Percentiles rank a stretch among this genome's conserved stretches.
phyloP scores from a whole-genome alignment of 768 basidiomycete species.

The Auricularia heimuer region DNA sequence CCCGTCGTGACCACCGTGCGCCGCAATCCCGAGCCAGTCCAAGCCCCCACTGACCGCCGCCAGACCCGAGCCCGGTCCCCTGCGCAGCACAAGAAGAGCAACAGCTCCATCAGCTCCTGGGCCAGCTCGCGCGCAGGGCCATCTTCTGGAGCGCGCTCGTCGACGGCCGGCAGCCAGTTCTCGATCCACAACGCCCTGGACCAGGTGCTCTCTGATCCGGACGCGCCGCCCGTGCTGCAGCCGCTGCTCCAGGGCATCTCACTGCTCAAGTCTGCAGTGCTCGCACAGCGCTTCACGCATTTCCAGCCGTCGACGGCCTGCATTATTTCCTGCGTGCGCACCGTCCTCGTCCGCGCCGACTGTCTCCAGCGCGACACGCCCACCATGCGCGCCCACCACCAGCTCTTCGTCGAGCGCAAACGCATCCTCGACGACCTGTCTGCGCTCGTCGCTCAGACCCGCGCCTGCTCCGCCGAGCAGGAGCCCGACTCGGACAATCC shows the following conservation, averaged over 20 bases:
- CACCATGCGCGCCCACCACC: constrained; percentile 53
- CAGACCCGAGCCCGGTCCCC: neutral
- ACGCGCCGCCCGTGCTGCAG: constrained; percentile 62
- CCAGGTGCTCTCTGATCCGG: constrained; percentile 28
- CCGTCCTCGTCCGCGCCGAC: constrained; percentile 72
- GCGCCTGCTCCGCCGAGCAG: constrained; percentile 15
- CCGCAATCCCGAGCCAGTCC: neutral
- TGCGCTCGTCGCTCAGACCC: constrained; percentile 67
- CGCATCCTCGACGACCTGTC: constrained; percentile 74
- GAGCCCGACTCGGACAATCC: constrained; percentile 27
- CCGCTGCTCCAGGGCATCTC: constrained; percentile 79
- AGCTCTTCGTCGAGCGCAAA: constrained; percentile 69
- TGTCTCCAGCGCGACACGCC: constrained; percentile 77
- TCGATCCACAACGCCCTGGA: constrained; percentile 40
- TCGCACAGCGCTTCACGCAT: constrained; percentile 65
- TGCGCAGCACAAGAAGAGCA: constrained; percentile 22
- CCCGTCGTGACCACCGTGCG: neutral
- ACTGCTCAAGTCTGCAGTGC: constrained; percentile 76
- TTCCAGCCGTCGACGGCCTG: constrained; percentile 92
- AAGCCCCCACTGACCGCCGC: neutral
- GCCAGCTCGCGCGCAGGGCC: constrained; percentile 25
- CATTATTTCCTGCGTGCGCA: constrained; percentile 88
- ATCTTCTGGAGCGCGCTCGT: constrained; percentile 28
- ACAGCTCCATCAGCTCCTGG: constrained; percentile 46
- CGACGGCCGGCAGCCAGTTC: constrained; percentile 35